Evolutionary conservation across 2,329 filamentous ascomycete species (phyloP), one percentile per base, ranked within the genome.

Genomic region (Eurotiales sp.): DNA sequence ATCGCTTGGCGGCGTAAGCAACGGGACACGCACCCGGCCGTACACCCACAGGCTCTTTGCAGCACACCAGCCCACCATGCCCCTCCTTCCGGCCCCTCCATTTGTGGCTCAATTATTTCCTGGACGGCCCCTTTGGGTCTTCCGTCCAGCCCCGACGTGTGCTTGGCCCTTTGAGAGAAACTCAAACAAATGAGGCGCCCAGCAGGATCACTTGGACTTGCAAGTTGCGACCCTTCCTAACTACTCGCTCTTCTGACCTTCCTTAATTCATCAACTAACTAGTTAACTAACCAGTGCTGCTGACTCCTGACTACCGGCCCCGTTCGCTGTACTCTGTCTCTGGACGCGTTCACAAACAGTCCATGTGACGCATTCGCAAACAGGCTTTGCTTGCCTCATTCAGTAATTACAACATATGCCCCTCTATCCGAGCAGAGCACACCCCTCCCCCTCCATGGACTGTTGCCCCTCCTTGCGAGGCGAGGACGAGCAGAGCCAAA

Each of bases 31-130:
- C n/a, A n/a, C n/a, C n/a, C n/a, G n/a, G n/a, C n/a, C n/a, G n/a
- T n/a, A n/a, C n/a, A 54, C 41, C 22, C 29, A 49, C 54, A 59
- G 50, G 49, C 55, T 52, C 49, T 45, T 27, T 8, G 22, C 14
- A 22, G 21, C 10, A 37, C 46, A 40, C 34, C 45, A 40, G 25
- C 36, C 23, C 36, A 40, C 46, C 17, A 21, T 48, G 39, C 42
- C 46, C 46, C 46, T 46, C 46, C 46, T 45, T 39, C 40, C 32
- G 40, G 51, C 46, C 46, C 51, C 46, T 45, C 46, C 34, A 32
- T 44, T 21, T 49, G 40, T 41, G 39, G 47, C 39, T 50, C 25
- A 29, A 25, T 41, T 34, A 27, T 50, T 41, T 50, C 19, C 11
- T 1, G 30, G n/a, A 8, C 23, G 39, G 22, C 47, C 47, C 47